phyloP scores from a whole-genome alignment of 345 rosid genomes.

The Geranium brycei region DNA sequence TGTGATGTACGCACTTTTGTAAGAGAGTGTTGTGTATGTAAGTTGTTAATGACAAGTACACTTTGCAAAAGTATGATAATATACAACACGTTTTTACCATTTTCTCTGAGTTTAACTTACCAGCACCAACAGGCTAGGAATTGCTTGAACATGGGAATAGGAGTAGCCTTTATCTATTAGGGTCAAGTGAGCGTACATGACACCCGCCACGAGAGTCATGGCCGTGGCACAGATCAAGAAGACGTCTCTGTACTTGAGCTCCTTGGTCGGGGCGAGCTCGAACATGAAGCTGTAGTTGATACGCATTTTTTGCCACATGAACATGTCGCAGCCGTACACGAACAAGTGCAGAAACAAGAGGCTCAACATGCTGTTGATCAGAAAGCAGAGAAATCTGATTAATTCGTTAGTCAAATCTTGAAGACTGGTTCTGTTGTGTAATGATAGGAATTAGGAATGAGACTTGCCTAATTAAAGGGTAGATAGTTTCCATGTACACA shows the following conservation, averaged over 20 bases:
- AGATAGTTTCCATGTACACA: conserved; percentile 92
- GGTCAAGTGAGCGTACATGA: conserved; percentile 70
- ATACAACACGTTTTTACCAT: too few species aligned
- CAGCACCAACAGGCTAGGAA: conserved; percentile 70
- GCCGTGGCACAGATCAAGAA: conserved; percentile 73
- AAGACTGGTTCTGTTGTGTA: too few species aligned
- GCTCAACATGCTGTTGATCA: conserved; percentile 72
- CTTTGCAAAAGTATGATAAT: too few species aligned
- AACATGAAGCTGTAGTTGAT: conserved; percentile 89
- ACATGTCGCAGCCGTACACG: conserved; percentile 89
- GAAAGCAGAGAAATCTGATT: conserved; percentile 4
- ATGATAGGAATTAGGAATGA: conserved; percentile 1
- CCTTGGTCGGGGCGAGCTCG: conserved; percentile 67
- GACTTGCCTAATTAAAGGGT: conserved; percentile 89
- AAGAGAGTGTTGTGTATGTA: background rate
- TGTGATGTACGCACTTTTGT: too few species aligned
- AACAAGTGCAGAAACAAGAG: conserved; percentile 75
- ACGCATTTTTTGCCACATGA: conserved; percentile 80
- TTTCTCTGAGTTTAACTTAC: conserved; percentile 20
- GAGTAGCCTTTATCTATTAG: conserved; percentile 68
- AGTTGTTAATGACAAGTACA: too few species aligned
- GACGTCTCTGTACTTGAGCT: conserved; percentile 79
- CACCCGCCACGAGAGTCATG: conserved; percentile 66
- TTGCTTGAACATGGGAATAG: conserved; percentile 65
- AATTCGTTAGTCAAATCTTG: background rate